Base-by-base conservation (phyloP, 768 basidiomycete genomes). In the Pholiota conissans region DNA sequence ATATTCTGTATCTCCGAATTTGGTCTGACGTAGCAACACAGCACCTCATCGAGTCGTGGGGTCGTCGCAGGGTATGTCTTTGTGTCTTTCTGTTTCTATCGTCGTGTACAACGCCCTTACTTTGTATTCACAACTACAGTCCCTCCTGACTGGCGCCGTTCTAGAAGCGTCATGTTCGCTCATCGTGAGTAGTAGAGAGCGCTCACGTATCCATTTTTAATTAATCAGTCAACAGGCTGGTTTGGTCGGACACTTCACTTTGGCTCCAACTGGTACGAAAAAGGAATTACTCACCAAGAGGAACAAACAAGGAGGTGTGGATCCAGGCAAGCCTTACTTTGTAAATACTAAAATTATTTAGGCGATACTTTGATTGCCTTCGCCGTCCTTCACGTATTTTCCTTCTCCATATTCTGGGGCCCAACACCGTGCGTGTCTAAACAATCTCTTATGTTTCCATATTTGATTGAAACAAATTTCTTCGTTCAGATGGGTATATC, bases 351-450 rank as follows among this genome's bases (percentile, higher is more conserved):
- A 34, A 42, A 29, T 14, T 18, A 11, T 32, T 2, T 58, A 79
- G 87, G 89, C 42, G 82, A 87, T 56, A 78, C 80, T 0, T 73
- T 90, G 32, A 89, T 93, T 60, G 80, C 89, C 0, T 91, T 91
- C 63, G 90, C 87, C 0, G 81, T 91, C n/a, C 71, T 91, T 24
- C 89, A 91, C 51, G 87, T 92, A 26, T 83, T 86, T 63, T 79
- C 81, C 9, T 91, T 81, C 69, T 83, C 83, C 1, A 80, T 86
- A 58, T 90, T 89, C 73, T 91, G 89, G 89, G 89, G 89, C 11
- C 86, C 87, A 6, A 86, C 83, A 30, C 87, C 87, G 61, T 79
- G 63, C 55, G 77, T 69, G 16, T 32, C 18, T 3, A 32, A 3
- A 34, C 27, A 37, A 13, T 26, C 34, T 45, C 20, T n/a, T 24